A percentile compares a stretch with the other conserved stretches of the same genome.
These are phyloP conservation scores for Eustoma russellianum DNA, from an alignment of 257 asterid species.

Conservation along the genomic window DNA sequence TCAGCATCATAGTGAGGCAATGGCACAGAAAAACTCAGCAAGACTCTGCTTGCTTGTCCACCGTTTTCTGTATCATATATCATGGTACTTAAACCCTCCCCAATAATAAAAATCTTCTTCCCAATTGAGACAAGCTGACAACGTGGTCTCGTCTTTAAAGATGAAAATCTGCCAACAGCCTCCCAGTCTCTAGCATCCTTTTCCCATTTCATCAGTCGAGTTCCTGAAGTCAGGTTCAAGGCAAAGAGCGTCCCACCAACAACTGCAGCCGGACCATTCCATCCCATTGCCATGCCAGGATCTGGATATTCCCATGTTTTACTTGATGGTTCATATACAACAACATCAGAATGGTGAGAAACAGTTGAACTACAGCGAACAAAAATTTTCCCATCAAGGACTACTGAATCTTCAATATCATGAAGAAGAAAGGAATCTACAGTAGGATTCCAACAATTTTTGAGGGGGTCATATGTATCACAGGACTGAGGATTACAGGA, in stretches of 20 bases:
- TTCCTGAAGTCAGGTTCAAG: constrained; percentile 57
- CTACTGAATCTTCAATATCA: constrained; percentile 50
- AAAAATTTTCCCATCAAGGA: constrained; percentile 56
- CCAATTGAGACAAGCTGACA: constrained; percentile 54
- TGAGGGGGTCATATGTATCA: constrained; percentile 48
- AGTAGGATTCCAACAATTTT: constrained; percentile 41
- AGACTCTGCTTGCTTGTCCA: constrained; percentile 28
- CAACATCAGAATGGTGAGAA: constrained; percentile 30
- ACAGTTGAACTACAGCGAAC: constrained; percentile 33
- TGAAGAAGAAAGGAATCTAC: constrained; percentile 34
- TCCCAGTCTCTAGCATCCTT: constrained; percentile 43
- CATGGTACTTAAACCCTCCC: constrained; percentile 58
- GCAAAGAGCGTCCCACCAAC: constrained; percentile 42
- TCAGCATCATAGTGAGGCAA: constrained; percentile 32
- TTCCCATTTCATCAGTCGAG: constrained; percentile 65
- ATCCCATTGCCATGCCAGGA: constrained; percentile 42
- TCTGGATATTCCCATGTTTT: constrained; percentile 48
- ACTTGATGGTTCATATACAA: constrained; percentile 44
- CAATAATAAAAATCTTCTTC: constrained; percentile 50
- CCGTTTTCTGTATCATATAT: constrained; percentile 43
- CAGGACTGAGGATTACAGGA: constrained; percentile 49
- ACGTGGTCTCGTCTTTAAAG: constrained; percentile 36
- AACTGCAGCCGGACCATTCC: constrained; percentile 72
- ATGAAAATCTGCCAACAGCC: constrained; percentile 44
- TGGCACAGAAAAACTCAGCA: constrained; percentile 37